Evolutionary conservation across 176 grass and related monocot species (phyloP), one percentile per base, ranked within the genome.

Genomic region (Eragrostis nindensis): DNA sequence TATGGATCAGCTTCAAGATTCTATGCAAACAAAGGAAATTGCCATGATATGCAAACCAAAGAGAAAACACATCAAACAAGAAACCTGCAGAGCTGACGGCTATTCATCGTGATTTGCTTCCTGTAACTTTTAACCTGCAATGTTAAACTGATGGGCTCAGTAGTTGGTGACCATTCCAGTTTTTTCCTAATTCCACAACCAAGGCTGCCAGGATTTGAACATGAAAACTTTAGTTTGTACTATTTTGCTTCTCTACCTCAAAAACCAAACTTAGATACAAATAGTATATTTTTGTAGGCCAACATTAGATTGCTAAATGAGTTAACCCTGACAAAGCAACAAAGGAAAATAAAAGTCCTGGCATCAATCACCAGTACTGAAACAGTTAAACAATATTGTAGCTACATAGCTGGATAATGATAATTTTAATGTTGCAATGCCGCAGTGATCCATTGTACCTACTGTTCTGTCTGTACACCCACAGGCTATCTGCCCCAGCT

Each of bases 401-500:
- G 19, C 38, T n/a, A 52, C 7, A 19, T 32, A 55, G 21, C 54
- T 45, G 42, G 60, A 57, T 63, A 78, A 84, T n/a, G n/a, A n/a
- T 4, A 43, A 50, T 50, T 60, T 21, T n/a, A 0, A 18, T 44
- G 56, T 76, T 52, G 4, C 46, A 62, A 26, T n/a, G n/a, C n/a
- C 39, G 21, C 29, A 82, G 41, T 74, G 45, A 71, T 60, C 48
- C 11, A 73, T 36, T 88, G 62, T 88, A 79, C 71, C 86, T 91
- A 98, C 96, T 85, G 86, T 75, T 86, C 36, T 83, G 55, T 77
- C 73, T 71, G 86, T 82, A 85, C 90, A 98, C 17, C 86, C 48
- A 63, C 95, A 98, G 63, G 84, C 84, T 77, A 98, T 91, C 63
- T 88, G 84, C 30, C 90, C 92, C 76, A 98, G 82, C 80, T 98